phyloP scores from a whole-genome alignment of 2,329 filamentous ascomycete species.

The Pochonia chlamydosporia region DNA sequence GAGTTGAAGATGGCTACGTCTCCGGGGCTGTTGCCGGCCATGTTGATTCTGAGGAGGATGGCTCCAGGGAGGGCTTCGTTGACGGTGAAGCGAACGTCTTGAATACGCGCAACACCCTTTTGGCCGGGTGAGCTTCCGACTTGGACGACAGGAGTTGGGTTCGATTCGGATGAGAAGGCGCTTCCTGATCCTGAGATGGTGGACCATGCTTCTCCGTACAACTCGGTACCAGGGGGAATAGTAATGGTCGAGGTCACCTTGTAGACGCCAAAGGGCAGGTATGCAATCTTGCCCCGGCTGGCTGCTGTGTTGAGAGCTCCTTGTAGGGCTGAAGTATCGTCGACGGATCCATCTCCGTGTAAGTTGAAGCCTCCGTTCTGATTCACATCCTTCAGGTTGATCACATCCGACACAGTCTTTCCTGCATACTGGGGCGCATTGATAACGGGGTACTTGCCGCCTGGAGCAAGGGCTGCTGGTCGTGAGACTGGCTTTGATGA shows the following conservation, averaged over 20 bases:
- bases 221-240: constrained; percentile 33
- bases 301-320: constrained; percentile 31
- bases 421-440: constrained; percentile 34
- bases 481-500: constrained; percentile 24
- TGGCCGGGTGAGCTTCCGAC: constrained; percentile 43
- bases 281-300: constrained; percentile 19
- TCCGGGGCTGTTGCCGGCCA: constrained; percentile 36
- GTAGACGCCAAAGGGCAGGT: constrained; percentile 23
- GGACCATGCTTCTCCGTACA: constrained; percentile 51
- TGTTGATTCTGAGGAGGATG: constrained; percentile 44
- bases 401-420: constrained; percentile 19
- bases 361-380: constrained; percentile 24
- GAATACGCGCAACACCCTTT: constrained; percentile 41
- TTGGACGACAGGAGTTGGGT: constrained; percentile 41
- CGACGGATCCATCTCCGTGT: constrained; percentile 29
- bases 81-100: constrained; percentile 46
- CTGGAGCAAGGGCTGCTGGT: constrained; percentile 28
- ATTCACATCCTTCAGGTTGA: constrained; percentile 31
- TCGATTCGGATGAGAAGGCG: constrained; percentile 35
- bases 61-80: constrained; percentile 35
- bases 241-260: constrained; percentile 19
- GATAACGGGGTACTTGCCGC: constrained; percentile 28
- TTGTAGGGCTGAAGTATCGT: constrained; percentile 33
- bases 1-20: constrained; percentile 46
- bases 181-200: constrained; percentile 40